These are phyloP conservation scores for Colletotrichum musae DNA, from an alignment of 2,329 filamentous ascomycete species.

Conservation along the genomic window DNA sequence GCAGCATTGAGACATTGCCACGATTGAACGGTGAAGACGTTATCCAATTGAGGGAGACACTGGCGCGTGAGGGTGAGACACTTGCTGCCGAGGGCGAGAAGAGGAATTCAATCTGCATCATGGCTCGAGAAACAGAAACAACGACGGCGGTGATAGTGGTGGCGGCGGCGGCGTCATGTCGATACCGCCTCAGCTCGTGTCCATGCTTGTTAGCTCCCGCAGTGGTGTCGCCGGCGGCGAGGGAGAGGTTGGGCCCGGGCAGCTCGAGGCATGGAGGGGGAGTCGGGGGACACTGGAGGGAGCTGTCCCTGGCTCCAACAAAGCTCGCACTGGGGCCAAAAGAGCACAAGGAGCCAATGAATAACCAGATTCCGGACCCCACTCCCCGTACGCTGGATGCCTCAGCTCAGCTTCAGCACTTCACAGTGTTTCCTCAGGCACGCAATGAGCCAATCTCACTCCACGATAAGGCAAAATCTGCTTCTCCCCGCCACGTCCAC, in stretches of 20 bases:
- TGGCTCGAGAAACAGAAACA: constrained; percentile 8
- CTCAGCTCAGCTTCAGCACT: not conserved
- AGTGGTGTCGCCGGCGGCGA: too few species aligned
- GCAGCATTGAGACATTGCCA: not conserved
- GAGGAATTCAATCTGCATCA: constrained; percentile 17
- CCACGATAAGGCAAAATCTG: constrained; percentile 22
- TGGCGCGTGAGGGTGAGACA: constrained; percentile 29
- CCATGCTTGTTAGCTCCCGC: too few species aligned
- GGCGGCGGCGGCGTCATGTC: too few species aligned
- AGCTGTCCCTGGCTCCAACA: too few species aligned
- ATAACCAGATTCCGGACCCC: too few species aligned
- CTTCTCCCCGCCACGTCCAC: constrained; percentile 13
- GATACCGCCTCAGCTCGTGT: too few species aligned
- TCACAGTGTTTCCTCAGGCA: constrained; percentile 10
- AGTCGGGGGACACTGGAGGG: too few species aligned
- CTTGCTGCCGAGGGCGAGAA: constrained; percentile 4
- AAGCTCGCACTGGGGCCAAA: too few species aligned
- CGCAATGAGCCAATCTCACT: not conserved
- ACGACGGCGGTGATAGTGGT: not conserved
- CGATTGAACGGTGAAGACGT: constrained; percentile 6
- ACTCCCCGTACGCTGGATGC: not conserved
- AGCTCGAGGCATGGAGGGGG: too few species aligned
- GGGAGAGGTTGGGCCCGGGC: too few species aligned
- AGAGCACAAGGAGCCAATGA: too few species aligned
- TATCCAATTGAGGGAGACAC: constrained; percentile 23